Percentiles rank a stretch among this genome's conserved stretches.
phyloP scores from a whole-genome alignment of 768 basidiomycete species.

The Zangia roseola region DNA sequence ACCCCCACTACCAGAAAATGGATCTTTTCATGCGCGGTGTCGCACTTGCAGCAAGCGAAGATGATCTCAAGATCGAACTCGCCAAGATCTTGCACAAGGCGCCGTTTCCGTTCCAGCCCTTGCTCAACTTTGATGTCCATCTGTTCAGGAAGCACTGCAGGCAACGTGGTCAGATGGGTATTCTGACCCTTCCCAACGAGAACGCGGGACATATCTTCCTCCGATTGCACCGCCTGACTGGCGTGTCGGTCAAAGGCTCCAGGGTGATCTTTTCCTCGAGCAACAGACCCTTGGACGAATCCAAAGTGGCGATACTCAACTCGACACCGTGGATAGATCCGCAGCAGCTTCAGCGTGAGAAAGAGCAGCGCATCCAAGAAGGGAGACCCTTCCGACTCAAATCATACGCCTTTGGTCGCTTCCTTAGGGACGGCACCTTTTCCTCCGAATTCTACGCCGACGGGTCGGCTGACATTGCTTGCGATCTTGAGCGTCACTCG shows the following conservation, averaged over 20 bases:
- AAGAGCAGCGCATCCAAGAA: constrained; percentile 19
- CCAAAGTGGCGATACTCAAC: constrained; percentile 23
- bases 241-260: constrained; percentile 28
- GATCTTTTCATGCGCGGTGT: constrained; percentile 36
- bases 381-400: constrained; percentile 24
- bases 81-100: constrained; percentile 34
- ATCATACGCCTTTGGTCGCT: constrained; percentile 36
- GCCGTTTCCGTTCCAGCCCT: constrained; percentile 27
- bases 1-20: constrained; percentile 23
- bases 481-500: constrained; percentile 33
- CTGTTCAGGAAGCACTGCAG: constrained; percentile 28
- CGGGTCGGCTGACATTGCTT: constrained; percentile 34
- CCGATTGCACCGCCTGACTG: constrained; percentile 22
- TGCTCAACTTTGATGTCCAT: constrained; percentile 34
- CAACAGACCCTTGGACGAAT: constrained; percentile 21
- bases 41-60: constrained; percentile 23
- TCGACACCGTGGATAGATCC: constrained; percentile 34
- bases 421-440: constrained; percentile 35
- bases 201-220: constrained; percentile 26
- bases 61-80: constrained; percentile 34
- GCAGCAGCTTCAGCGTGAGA: constrained; percentile 18
- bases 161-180: constrained; percentile 25
- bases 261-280: constrained; percentile 20
- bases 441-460: constrained; percentile 29
- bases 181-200: constrained; percentile 31